phyloP scores from a whole-genome alignment of 1,139 yeast species.

The Keqinozyma sinolaborantium region DNA sequence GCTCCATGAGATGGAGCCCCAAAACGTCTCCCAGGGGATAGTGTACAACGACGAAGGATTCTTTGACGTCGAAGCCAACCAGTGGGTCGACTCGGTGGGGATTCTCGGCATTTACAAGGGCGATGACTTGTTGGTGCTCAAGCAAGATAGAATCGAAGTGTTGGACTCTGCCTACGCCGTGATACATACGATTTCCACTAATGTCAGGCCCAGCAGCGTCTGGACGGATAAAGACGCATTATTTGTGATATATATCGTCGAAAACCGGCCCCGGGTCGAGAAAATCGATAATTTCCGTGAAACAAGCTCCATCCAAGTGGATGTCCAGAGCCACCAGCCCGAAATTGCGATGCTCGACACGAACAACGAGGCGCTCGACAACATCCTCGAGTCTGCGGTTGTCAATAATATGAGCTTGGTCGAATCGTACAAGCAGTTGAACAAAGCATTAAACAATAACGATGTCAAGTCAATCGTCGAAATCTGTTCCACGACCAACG shows the following conservation, averaged over 20 bases:
- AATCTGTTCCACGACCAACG: slow-evolving; percentile 32
- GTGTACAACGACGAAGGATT: neutral
- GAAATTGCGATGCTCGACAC: neutral
- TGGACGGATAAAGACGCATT: neutral
- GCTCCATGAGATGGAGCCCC: neutral
- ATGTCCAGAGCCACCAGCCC: neutral
- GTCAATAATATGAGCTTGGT: neutral
- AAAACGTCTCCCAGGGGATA: neutral
- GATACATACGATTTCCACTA: neutral
- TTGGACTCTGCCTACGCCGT: neutral
- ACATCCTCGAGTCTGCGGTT: neutral
- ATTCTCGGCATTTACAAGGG: neutral
- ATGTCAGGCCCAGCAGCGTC: neutral
- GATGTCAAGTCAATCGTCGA: slow-evolving; percentile 14
- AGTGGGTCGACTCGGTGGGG: neutral
- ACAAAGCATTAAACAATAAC: slow-evolving; percentile 2
- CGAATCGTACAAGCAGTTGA: neutral
- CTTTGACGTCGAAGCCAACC: neutral
- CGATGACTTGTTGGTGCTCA: neutral
- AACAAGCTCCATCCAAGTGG: neutral
- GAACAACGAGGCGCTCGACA: neutral
- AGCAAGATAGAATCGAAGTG: neutral
- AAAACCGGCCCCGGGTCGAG: neutral
- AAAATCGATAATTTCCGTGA: neutral
- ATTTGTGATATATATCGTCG: neutral